Percentiles rank a stretch among this genome's conserved stretches.
Evolutionary conservation across 495 filamentous ascomycete species (phyloP).

Genomic region (Zalerion maritima): DNA sequence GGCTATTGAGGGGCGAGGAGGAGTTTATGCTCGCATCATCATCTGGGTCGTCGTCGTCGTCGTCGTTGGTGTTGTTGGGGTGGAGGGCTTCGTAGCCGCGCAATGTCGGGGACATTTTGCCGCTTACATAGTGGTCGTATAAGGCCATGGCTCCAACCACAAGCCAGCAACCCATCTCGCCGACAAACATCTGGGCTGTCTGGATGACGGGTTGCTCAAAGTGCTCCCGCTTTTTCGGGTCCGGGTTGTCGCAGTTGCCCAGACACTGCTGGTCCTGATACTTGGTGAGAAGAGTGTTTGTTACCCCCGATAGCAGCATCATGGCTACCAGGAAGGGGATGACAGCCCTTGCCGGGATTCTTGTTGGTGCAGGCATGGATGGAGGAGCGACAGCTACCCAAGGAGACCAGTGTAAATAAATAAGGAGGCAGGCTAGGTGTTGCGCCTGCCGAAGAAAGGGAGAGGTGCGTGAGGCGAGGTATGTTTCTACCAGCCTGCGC

Average conservation of each 20-base stretch:
- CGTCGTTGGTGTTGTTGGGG: conserved; percentile 20
- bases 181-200: conserved; percentile 88
- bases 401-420: too few relatives aligned
- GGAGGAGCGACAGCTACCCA: too few relatives aligned
- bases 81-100: conserved; percentile 52
- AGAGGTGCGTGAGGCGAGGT: too few relatives aligned
- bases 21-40: conserved; percentile 29
- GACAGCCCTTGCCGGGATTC: conserved; percentile 42
- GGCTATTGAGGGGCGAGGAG: conserved; percentile 27
- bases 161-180: conserved; percentile 85
- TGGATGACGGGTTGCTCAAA: conserved; percentile 97
- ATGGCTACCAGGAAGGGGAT: conserved; percentile 77
- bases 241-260: conserved; percentile 62
- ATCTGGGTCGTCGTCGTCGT: conserved; percentile 32
- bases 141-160: conserved; percentile 55
- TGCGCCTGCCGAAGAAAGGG: too few relatives aligned
- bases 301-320: conserved; percentile 83
- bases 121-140: conserved; percentile 40
- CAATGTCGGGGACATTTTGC: conserved; percentile 21
- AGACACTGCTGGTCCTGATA: conserved; percentile 99
- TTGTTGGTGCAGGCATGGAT: too few relatives aligned
- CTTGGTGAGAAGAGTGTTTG: conserved; percentile 93
- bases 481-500: too few relatives aligned
- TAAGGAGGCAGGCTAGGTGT: too few relatives aligned
- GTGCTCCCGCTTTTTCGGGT: conserved; percentile 48